Conservation (phyloP, 2,329 filamentous ascomycete genomes). For the Colletotrichum shisoi region DNA sequence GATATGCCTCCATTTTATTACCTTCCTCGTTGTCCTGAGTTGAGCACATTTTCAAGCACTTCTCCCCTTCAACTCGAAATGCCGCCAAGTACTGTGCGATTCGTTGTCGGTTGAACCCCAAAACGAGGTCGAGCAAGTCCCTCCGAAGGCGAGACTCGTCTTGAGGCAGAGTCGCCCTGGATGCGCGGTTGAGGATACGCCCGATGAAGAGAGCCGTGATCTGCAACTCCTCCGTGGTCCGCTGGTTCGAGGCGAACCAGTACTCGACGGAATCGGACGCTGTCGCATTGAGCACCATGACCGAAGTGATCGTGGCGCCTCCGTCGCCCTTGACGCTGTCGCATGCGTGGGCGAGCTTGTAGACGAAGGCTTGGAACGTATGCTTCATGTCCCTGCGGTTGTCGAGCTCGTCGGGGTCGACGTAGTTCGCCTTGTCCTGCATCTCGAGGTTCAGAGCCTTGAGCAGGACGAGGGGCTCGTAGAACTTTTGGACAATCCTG, state of each 20-base stretch:
- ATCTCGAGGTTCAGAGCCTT: slow-evolving; percentile 22
- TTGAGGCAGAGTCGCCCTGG: not conserved
- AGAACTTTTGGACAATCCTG: slow-evolving; percentile 1
- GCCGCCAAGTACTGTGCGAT: not conserved
- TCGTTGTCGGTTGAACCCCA: not conserved
- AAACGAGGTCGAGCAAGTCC: not conserved
- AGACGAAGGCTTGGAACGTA: slow-evolving; percentile 44
- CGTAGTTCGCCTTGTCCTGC: not conserved
- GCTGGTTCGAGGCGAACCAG: slow-evolving; percentile 46
- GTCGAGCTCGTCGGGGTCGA: not conserved
- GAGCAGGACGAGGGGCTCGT: slow-evolving; percentile 22
- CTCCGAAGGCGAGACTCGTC: not conserved
- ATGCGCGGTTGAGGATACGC: not conserved
- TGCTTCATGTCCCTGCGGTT: slow-evolving; percentile 38
- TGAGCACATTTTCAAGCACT: not conserved
- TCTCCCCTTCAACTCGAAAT: not conserved
- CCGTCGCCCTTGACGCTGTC: slow-evolving; percentile 42
- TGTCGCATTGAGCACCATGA: slow-evolving; percentile 43
- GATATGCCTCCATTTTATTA: not conserved
- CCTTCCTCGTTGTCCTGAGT: not conserved
- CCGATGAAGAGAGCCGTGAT: not conserved
- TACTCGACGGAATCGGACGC: slow-evolving; percentile 43
- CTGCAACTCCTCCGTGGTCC: not conserved
- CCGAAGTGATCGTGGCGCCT: slow-evolving; percentile 46
- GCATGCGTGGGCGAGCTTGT: slow-evolving; percentile 46